Evolutionary conservation across 768 basidiomycete genomes (phyloP), one percentile per base, ranked within the genome.

Genomic region (Leccinum aurantiacum): DNA sequence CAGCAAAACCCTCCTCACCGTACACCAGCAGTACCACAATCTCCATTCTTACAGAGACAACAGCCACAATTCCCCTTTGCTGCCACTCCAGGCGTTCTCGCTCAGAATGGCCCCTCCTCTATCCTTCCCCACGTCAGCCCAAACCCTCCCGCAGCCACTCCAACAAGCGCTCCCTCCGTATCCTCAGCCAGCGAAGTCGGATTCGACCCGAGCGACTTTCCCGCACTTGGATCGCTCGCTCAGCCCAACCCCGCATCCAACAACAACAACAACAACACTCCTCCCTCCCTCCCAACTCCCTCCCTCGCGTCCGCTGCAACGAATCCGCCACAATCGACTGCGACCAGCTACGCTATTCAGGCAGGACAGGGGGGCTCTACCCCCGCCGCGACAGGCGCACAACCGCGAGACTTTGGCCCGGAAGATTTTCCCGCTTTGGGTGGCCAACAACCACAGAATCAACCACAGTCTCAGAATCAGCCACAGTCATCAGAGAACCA

Each of bases 341-440:
- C 83, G 62, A 86, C 90, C 50, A 92, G 90, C 68, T 93, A 93
- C 74, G 91, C 92, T 50, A 89, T 81, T 59, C 91, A 93, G 71
- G 91, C 89, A 15, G 90, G 89, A 37, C 71, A 84, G 65, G 81
- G 78, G 56, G 78, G 65, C 55, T 66, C 71, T 11, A 56, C 67
- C 1, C 22, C 65, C 22, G 22, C 57, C 3, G 1, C 44, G 29
- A 35, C 56, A 33, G 68, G 47, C 33, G 33, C 56, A 6, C 71
- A 69, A 50, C 57, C 49, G 15, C 63, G 60, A 71, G 76, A 73
- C 71, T 90, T 94, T 61, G 89, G 88, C n/a, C 85, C 88, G 44
- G 91, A 93, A 65, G 93, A 95, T 77, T 94, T 95, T 71, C 93
- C 93, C 54, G 93, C 93, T 17, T 78, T 95, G 27, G 89, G 91